Base-by-base conservation (phyloP, 352 stramenopile genomes). In the Pythium volutum region DNA sequence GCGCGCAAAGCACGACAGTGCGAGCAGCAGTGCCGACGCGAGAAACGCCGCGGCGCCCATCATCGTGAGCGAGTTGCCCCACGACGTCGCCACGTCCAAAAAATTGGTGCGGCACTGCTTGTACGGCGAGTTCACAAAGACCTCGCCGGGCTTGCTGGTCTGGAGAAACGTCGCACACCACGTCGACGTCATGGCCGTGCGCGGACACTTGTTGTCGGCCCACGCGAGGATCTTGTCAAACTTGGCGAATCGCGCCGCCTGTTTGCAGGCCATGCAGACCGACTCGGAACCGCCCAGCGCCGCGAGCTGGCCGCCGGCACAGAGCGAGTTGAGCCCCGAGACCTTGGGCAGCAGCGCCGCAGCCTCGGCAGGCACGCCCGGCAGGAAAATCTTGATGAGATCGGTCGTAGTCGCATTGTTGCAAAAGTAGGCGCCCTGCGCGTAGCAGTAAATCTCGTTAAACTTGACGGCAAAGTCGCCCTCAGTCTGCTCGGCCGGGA, bases 381-480 rank as follows among this genome's bases (percentile, higher is more conserved):
- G 80, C 48, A 89, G 66, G 46, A 95, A 95, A 8, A 82, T 76
- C 34, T 73, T 53, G 51, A 88, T 73, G 8, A 81, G 59, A 33
- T 88, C 76, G 33, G 71, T 56, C 1, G 80, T 72, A n/a, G 72
- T 87, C 27, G 83, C 83, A 36, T 85, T 82, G 68, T 92, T 95
- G 68, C 86, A 95, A 48, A 85, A 88, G 62, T 88, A 91, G 43
- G 85, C 86, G 25, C 83, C 84, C 45, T 93, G 82, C 0, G 82
- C 81, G 59, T 89, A 95, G 71, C 86, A 95, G 63, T 95, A 95
- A 48, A 84, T 71, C 52, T 93, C 67, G 50, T 92, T 92, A 42
- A 95, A 93, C 15, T 79, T 85, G 41, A 65, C 62, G 1, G 77
- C 80, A 59, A 95, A 67, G n/a, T 76, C 71, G 27, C 61, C 75